Base-by-base conservation (phyloP, 2,329 filamentous ascomycete genomes). In the Fusarium sp. region DNA sequence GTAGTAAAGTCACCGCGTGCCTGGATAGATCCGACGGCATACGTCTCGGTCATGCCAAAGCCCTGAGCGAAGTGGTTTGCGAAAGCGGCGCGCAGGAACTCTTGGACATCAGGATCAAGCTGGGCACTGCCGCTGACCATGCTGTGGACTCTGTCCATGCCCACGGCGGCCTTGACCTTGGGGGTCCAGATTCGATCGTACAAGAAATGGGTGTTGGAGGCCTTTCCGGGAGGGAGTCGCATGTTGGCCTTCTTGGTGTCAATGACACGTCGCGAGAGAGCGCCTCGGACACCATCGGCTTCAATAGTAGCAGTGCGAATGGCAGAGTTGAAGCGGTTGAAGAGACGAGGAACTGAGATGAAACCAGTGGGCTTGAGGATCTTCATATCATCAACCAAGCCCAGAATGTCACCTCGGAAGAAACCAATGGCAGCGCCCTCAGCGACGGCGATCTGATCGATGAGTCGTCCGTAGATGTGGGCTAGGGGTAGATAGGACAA, bases 11-110 rank as follows among this genome's bases (percentile, higher is more conserved):
- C 96, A 51, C 87, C 87, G 5, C 84, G 81, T 16, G 89, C 78
- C 83, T 98, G 96, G 39, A 90, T 88, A 18, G 92, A 87, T 27
- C 89, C 90, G 35, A 92, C 88, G 46, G 95, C 94, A 78, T 97
- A 98, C 2, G 94, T 93, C 83, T 99, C 96, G 3, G 96, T 99
- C 81, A 99, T 86, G 54, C 96, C 96, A 81, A 95, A 99, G 35
- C 95, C 96, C 83, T 98, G 95, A 37, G 89, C 82, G 78, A 98
- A 93, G 78, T 90, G 86, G 82, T 92, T 93, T 66, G 89, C 92
- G 72, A 97, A 93, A 35, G 93, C 92, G 42, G 95, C 90, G 48
- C 94, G 92, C 54, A 98, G 88, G 84, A 98, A 98, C 78, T 93
- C 88, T 73, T 98, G 95, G 38, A 98, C 89, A 31, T 90, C 89